phyloP scores from a whole-genome alignment of 129 eudicot genomes.

The Scalesia atractyloides region DNA sequence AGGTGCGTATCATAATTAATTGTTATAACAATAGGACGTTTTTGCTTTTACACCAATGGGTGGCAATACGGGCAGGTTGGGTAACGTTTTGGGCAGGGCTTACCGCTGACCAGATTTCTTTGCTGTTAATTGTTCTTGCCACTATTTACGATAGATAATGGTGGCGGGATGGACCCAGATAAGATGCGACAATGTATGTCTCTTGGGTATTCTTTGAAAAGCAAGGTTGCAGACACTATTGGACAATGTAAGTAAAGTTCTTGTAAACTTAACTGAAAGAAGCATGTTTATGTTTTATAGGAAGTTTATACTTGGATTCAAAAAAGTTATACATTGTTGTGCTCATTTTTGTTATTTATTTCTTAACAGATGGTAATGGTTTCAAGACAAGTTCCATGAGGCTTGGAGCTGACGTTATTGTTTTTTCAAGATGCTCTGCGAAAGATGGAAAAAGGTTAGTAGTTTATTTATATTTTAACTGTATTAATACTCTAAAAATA shows the following conservation, averaged over 20 bases:
- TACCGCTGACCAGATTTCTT: not conserved
- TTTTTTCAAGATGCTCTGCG: slow-evolving; percentile 70
- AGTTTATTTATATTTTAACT: not conserved
- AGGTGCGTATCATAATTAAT: slow-evolving; percentile 49
- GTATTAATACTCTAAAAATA: not conserved
- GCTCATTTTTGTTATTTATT: not conserved
- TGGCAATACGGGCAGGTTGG: not conserved
- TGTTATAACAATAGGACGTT: not conserved
- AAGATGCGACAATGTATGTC: slow-evolving; percentile 98
- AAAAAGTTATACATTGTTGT: not conserved
- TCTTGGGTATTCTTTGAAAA: slow-evolving; percentile 91
- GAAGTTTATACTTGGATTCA: not conserved
- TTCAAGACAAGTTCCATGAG: slow-evolving; percentile 99
- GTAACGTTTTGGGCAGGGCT: not conserved
- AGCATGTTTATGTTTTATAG: not conserved
- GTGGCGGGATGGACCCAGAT: slow-evolving; percentile 96
- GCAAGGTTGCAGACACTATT: slow-evolving; percentile 78
- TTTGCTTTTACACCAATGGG: not conserved
- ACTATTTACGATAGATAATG: slow-evolving; percentile 60
- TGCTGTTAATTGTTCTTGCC: slow-evolving; percentile 9
- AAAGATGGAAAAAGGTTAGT: slow-evolving; percentile 66
- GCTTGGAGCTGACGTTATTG: slow-evolving; percentile 98
- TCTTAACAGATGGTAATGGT: slow-evolving; percentile 84
- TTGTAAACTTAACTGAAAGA: not conserved
- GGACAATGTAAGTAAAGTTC: slow-evolving; percentile 75